Evolutionary conservation across 1,139 yeast genomes (phyloP), one percentile per base, ranked within the genome.

Genomic region (Candida sanyaensis): DNA sequence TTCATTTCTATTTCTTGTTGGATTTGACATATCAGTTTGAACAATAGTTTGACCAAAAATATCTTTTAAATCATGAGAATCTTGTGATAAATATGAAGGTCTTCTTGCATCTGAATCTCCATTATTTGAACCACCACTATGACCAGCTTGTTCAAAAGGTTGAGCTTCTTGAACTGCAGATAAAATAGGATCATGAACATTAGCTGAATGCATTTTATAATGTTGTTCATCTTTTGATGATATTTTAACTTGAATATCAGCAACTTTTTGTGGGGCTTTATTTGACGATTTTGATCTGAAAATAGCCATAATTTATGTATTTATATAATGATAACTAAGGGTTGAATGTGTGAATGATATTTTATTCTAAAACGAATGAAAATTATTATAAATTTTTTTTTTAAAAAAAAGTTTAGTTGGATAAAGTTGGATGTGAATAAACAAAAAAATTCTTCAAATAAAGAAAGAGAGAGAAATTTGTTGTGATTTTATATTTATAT

Each of bases 151-250:
- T 68, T 93, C 96, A 65, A 90, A 93, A 8, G 99, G 99, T 72
- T 93, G 97, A 13, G 88, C 93, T 68, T 92, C 97, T 62, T 87
- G 91, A 45, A 93, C 96, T 6, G 98, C 98, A 31, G 86, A 78
- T 52, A 93, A 74, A 50, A 92, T 86, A 26, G 97, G 97, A 68
- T 91, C 97, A 59, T 89, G 95, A 45, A 89, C 84, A 48, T 81
- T 76, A 29, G 81, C 81, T 3, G 67, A 50, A 47, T 85, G 78
- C 63, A 83, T 73, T 61, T 86, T 86, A 60, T 64, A 66, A 21
- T 65, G 64, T 39, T 57, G 57, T 21, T 53, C 62, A 43, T 60
- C 63, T 48, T 64, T 60, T 41, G 60, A 49, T n/a, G 60, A 52
- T 49, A 78, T 73, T 55, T 78, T 70, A 44, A 71, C 74, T 45